Base-by-base conservation (phyloP, 331 rosid genomes). In the Malus hybrid region DNA sequence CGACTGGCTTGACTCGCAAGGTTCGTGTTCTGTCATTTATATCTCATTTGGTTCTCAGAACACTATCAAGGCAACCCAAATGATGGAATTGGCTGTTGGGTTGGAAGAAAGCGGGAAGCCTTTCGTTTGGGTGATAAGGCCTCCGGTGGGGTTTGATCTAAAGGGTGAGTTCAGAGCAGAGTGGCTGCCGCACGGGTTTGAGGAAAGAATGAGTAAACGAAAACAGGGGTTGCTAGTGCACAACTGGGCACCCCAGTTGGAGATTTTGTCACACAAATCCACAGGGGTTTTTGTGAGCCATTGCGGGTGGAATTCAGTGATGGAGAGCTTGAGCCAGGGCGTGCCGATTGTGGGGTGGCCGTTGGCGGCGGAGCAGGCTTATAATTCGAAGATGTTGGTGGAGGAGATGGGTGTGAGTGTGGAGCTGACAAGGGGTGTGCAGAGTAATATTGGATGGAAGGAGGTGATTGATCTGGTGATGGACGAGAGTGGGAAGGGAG, bases 271-370 rank as follows among this genome's bases (percentile, higher is more conserved):
- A 2, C 77, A 71, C 77, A 71, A 42, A 27, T 76, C 88, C 6
- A 77, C 74, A 0, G 82, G 89, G 6, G 89, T 80, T 1, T 90
- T 90, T 78, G 55, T 92, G 28, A 87, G 94, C 74, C 88, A 85
- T 7, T 85, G 85, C 8, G 83, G 85, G 68, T 81, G 85, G 85
- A 85, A 81, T 18, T 85, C 83, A n/a, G 76, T 77, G 36, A 31
- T 76, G 79, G 96, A 90, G 73, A 89, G 93, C 42, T 82, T 92
- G 18, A 71, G 88, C 61, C n/a, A 74, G 34, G 97, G 93, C 2
- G 94, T 90, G 18, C 93, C 97, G 1, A 76, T 92, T 2, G 84
- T 88, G 1, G 91, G 90, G 54, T 92, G 93, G 96, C 93, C 97
- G 34, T 63, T 92, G 11, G 97, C 83, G 2, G 93, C 90, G 18